phyloP scores from a whole-genome alignment of 768 basidiomycete genomes.

The Cyathus striatus region DNA sequence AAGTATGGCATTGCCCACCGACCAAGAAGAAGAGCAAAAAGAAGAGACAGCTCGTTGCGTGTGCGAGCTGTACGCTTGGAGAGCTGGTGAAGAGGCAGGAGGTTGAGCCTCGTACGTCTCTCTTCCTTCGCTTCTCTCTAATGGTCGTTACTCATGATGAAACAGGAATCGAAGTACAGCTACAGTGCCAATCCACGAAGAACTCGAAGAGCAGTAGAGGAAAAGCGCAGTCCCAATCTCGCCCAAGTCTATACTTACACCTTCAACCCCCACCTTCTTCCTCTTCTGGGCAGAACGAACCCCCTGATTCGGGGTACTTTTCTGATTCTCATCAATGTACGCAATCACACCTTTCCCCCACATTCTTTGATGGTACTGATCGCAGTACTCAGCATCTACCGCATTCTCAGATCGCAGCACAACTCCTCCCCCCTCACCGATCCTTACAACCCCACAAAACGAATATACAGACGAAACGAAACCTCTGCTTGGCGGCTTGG shows the following conservation, averaged over 20 bases:
- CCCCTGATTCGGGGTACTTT: too few species aligned
- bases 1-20: constrained; percentile 51
- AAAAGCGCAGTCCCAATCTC: constrained; percentile 35
- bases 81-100: constrained; percentile 50
- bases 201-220: constrained; percentile 26
- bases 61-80: constrained; percentile 40
- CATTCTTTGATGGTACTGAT: too few species aligned
- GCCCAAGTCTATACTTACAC: constrained; percentile 19
- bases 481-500: background rate
- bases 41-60: constrained; percentile 51
- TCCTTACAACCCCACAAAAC: background rate
- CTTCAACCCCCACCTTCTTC: too few species aligned
- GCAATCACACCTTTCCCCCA: too few species aligned
- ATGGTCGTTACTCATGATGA: constrained; percentile 5
- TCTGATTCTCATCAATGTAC: too few species aligned
- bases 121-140: background rate
- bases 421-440: background rate
- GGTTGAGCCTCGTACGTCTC: constrained; percentile 34
- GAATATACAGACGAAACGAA: too few species aligned
- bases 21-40: constrained; percentile 64
- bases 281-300: too few species aligned
- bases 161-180: constrained; percentile 36
- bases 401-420: too few species aligned
- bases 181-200: constrained; percentile 34
- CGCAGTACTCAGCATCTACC: too few species aligned